Conservation (phyloP, 306 rosid genomes). For the Fagus crenata region DNA sequence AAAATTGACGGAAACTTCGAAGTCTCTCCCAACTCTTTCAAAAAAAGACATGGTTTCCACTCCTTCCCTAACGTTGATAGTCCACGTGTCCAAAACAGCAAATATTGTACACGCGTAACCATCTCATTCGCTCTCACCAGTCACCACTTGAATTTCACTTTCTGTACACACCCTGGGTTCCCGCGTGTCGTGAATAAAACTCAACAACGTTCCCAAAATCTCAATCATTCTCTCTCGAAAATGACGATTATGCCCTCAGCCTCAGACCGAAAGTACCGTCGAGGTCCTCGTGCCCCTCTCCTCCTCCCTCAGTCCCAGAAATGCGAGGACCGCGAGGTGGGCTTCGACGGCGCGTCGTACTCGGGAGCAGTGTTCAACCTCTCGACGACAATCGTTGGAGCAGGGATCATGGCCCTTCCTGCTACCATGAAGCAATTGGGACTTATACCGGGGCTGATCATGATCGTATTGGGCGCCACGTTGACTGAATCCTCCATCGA, state of each 20-base stretch:
- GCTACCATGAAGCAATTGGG: conserved; percentile 63
- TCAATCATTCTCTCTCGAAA: not conserved
- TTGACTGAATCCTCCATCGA: conserved; percentile 55
- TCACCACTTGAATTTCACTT: not conserved
- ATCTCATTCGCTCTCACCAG: conserved; percentile 8
- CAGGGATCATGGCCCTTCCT: conserved; percentile 80
- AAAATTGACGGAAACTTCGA: not conserved
- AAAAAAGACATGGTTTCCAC: not conserved
- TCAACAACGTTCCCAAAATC: not conserved
- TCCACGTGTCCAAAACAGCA: too few species aligned
- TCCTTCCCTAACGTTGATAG: too few species aligned
- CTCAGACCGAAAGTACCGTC: conserved; percentile 48
- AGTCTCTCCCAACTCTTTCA: not conserved
- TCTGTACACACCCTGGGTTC: not conserved
- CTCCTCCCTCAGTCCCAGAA: conserved; percentile 20
- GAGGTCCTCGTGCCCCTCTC: conserved; percentile 39
- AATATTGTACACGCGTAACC: not conserved
- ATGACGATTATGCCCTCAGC: conserved; percentile 32
- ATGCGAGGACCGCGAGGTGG: conserved; percentile 33
- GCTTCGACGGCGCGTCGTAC: conserved; percentile 53
- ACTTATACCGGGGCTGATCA: conserved; percentile 43
- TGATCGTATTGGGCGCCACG: conserved; percentile 49
- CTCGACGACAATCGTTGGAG: conserved; percentile 70
- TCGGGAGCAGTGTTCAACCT: conserved; percentile 67
- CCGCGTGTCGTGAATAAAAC: conserved; percentile 1